These are phyloP conservation scores for Geotrichum citri-aurantii DNA, from an alignment of 1,139 yeast genomes.

Conservation along the genomic window DNA sequence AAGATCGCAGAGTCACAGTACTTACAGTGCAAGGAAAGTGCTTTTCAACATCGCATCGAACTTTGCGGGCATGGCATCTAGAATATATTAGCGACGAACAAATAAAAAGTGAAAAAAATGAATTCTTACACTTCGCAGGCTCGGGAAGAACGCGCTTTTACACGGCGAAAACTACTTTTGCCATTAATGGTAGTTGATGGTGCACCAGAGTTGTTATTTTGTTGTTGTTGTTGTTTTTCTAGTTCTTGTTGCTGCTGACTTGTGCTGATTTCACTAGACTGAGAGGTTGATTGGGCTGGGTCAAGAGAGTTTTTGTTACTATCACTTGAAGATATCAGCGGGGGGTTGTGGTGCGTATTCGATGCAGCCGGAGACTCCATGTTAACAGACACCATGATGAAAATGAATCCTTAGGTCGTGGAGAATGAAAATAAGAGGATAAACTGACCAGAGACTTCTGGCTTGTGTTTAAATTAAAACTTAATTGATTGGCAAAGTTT, in stretches of 20 bases:
- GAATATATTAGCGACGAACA: background rate
- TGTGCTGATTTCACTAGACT: background rate
- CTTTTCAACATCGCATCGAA: slow-evolving; percentile 61
- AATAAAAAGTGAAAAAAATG: slow-evolving; percentile 20
- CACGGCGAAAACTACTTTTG: slow-evolving; percentile 30
- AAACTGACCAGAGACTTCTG: background rate
- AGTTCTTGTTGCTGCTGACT: background rate
- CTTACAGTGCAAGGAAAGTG: slow-evolving; percentile 63
- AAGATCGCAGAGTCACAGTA: too few relatives aligned
- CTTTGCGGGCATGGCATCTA: slow-evolving; percentile 62
- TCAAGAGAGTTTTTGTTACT: background rate
- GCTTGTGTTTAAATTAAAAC: too few relatives aligned
- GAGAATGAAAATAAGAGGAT: background rate
- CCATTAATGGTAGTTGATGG: background rate
- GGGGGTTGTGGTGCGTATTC: background rate
- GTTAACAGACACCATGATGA: background rate
- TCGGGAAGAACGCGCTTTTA: slow-evolving; percentile 31
- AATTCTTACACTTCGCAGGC: slow-evolving; percentile 35
- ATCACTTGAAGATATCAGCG: background rate
- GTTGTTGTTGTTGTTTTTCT: background rate
- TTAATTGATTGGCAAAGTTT: too few relatives aligned
- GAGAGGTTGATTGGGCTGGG: background rate
- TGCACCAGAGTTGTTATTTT: background rate
- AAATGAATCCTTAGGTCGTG: background rate
- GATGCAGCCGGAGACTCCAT: background rate